phyloP scores from a whole-genome alignment of 164 flowering plant species.

The Sextonia rubra region DNA sequence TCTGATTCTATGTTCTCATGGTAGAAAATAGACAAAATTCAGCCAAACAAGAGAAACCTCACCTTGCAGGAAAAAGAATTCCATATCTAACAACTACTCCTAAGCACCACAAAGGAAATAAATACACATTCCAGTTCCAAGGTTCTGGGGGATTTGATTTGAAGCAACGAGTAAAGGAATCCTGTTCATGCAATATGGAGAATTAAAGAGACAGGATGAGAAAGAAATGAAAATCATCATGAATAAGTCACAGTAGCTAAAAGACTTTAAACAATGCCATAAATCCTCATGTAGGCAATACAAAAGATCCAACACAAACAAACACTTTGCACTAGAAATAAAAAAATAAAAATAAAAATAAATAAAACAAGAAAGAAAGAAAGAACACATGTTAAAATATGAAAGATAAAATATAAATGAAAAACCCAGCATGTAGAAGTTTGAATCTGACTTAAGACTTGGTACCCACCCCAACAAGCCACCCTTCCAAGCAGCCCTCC shows the following conservation, averaged over 20 bases:
- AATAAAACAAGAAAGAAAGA: not conserved
- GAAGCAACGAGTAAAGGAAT: conserved; percentile 95
- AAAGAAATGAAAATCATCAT: not conserved
- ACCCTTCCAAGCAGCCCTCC: too few relatives aligned
- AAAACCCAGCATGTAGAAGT: too few relatives aligned
- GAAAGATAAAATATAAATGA: too few relatives aligned
- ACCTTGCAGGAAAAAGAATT: conserved; percentile 78
- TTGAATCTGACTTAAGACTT: too few relatives aligned
- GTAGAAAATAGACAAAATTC: not conserved
- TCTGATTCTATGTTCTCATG: not conserved
- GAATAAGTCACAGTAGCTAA: not conserved
- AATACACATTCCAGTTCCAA: conserved; percentile 95
- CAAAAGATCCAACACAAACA: not conserved
- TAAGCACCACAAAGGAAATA: conserved; percentile 91
- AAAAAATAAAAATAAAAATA: too few relatives aligned
- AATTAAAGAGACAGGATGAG: not conserved
- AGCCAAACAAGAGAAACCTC: conserved; percentile 4
- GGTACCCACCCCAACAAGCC: too few relatives aligned
- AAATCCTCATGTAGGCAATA: not conserved
- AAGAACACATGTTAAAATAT: not conserved
- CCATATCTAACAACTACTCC: conserved; percentile 79
- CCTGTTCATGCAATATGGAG: conserved; percentile 39
- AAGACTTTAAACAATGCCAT: too few relatives aligned
- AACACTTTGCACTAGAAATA: too few relatives aligned
- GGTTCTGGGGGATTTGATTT: conserved; percentile 98